Percentiles rank a stretch among this genome's conserved stretches.
Conservation (phyloP, 768 basidiomycete genomes). For the Lactifluus volemus region DNA sequence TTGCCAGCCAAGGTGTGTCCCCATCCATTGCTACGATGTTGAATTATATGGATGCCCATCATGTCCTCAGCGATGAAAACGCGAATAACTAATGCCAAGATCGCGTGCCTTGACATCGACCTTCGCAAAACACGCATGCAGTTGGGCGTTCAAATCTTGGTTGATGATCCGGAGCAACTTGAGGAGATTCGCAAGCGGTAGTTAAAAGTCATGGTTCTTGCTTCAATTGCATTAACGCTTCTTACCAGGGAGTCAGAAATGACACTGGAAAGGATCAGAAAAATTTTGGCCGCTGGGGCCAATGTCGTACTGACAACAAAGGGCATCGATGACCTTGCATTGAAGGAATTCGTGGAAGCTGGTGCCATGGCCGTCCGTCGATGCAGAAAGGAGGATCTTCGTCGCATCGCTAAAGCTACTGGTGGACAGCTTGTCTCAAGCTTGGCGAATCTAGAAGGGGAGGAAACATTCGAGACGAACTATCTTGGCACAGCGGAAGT, state of each 20-base stretch:
- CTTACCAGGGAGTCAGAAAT: constrained; percentile 81
- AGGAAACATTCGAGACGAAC: constrained; percentile 92
- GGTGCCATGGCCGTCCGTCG: constrained; percentile 98
- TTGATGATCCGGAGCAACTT: constrained; percentile 92
- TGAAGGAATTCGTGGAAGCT: constrained; percentile 98
- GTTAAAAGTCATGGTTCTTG: constrained; percentile 16
- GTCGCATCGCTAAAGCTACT: constrained; percentile 94
- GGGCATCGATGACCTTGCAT: constrained; percentile 94
- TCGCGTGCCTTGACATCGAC: constrained; percentile 98
- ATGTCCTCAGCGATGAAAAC: constrained; percentile 84
- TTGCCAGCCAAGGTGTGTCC: constrained; percentile 90
- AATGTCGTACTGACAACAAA: constrained; percentile 97
- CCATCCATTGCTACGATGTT: neutral
- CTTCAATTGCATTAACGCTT: constrained; percentile 1
- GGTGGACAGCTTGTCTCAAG: constrained; percentile 90
- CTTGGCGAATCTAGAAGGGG: constrained; percentile 93
- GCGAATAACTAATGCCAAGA: constrained; percentile 86
- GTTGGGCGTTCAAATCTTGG: constrained; percentile 92
- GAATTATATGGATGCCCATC: neutral
- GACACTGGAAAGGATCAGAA: constrained; percentile 88
- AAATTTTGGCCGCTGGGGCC: constrained; percentile 91
- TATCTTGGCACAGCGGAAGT: constrained; percentile 91
- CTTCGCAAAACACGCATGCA: constrained; percentile 96
- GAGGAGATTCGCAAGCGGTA: constrained; percentile 94
- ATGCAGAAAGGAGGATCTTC: constrained; percentile 95